Evolutionary conservation across 2,329 filamentous ascomycete species (phyloP).

Genomic region (Trichoderma atroviride): DNA sequence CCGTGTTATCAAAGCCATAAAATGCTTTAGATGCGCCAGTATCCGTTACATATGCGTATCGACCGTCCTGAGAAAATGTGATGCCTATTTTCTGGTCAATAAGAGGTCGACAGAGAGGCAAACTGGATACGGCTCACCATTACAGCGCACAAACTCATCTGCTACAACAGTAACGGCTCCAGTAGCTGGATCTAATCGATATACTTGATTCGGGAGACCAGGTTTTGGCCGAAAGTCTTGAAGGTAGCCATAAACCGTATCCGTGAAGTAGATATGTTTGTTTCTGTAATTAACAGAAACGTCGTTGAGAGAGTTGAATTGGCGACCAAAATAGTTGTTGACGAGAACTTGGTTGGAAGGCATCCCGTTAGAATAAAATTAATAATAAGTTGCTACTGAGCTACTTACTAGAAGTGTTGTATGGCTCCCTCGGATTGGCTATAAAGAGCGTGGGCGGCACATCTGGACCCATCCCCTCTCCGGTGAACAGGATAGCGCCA

Average conservation of each 20-base stretch:
- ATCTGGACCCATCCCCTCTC: conserved; percentile 52
- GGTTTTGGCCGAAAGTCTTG: conserved; percentile 60
- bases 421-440: conserved; percentile 32
- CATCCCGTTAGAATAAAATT: neutral
- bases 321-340: conserved; percentile 46
- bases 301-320: conserved; percentile 55
- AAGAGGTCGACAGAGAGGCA: neutral
- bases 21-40: conserved; percentile 40
- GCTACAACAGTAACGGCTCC: conserved; percentile 58
- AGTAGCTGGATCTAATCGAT: conserved; percentile 55
- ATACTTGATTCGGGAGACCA: conserved; percentile 60
- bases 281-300: conserved; percentile 55
- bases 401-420: conserved; percentile 21
- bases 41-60: conserved; percentile 50
- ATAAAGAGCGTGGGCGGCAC: conserved; percentile 33
- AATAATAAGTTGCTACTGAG: neutral
- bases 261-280: conserved; percentile 66
- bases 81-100: conserved; percentile 46
- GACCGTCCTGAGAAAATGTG: conserved; percentile 50
- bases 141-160: conserved; percentile 52
- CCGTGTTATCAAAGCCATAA: conserved; percentile 10
- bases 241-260: conserved; percentile 60
- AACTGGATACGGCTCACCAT: conserved; percentile 2
- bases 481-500: conserved; percentile 52
- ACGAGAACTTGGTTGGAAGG: conserved; percentile 34